phyloP scores from a whole-genome alignment of 768 basidiomycete species.

The Termitomyces sp. region DNA sequence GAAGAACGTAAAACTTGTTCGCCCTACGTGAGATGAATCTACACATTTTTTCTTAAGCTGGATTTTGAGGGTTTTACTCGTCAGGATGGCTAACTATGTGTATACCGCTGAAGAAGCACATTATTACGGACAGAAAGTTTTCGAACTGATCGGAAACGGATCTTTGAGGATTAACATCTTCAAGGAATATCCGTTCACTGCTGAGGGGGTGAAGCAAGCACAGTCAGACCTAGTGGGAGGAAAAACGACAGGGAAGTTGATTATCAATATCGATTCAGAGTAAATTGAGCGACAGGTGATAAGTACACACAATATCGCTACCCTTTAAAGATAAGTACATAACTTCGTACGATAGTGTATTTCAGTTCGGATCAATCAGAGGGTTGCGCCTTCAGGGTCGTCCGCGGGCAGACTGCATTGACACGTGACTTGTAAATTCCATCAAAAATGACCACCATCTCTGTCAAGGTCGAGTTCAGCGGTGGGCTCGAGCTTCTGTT shows the following conservation, averaged over 20 bases:
- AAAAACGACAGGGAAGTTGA: constrained; percentile 79
- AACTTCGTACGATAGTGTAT: too few species aligned
- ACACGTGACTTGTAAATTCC: constrained; percentile 2
- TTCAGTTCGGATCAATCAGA: too few species aligned
- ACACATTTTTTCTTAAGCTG: neutral
- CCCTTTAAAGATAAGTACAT: too few species aligned
- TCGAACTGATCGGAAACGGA: constrained; percentile 53
- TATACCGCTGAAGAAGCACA: constrained; percentile 67
- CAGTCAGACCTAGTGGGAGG: constrained; percentile 76
- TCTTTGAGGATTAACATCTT: constrained; percentile 60
- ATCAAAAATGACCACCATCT: constrained; percentile 17
- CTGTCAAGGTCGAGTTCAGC: constrained; percentile 68
- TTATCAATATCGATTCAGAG: constrained; percentile 57
- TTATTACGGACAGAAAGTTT: constrained; percentile 61
- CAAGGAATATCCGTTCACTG: constrained; percentile 79
- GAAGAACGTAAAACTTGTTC: constrained; percentile 77
- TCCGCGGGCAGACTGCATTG: too few species aligned
- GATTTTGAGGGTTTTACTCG: neutral
- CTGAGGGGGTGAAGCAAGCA: constrained; percentile 69
- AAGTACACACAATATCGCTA: too few species aligned
- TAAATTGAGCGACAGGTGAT: too few species aligned
- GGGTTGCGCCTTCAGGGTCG: too few species aligned
- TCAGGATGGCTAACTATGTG: constrained; percentile 71
- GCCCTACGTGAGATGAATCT: constrained; percentile 54
- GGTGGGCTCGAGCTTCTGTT: constrained; percentile 88